phyloP scores from a whole-genome alignment of 2,329 filamentous ascomycete species.

The Penicillium sp. region DNA sequence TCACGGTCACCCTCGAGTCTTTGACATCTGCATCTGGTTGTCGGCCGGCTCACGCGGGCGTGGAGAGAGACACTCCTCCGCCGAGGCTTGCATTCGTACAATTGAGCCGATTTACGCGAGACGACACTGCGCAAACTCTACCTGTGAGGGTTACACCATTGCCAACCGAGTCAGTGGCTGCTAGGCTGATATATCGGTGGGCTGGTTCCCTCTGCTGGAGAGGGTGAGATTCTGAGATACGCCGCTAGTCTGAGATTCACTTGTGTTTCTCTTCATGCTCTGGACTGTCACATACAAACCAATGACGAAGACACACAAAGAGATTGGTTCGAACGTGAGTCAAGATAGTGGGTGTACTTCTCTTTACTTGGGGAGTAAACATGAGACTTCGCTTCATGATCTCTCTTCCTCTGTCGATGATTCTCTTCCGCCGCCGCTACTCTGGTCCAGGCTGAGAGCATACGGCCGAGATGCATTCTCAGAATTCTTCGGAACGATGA shows the following conservation, averaged over 20 bases:
- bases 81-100: slow-evolving; percentile 12
- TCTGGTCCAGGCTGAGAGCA: slow-evolving; percentile 56
- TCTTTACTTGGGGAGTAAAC: slow-evolving; percentile 17
- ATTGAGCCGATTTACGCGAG: slow-evolving; percentile 9
- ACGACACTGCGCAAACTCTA: not conserved
- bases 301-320: slow-evolving; percentile 19
- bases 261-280: slow-evolving; percentile 10
- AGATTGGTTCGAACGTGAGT: slow-evolving; percentile 9
- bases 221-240: not conserved
- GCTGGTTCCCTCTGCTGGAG: not conserved
- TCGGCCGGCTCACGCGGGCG: slow-evolving; percentile 8
- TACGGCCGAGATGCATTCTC: slow-evolving; percentile 59
- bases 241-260: not conserved
- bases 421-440: slow-evolving; percentile 25
- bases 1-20: not conserved
- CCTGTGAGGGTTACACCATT: slow-evolving; percentile 17
- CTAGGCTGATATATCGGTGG: slow-evolving; percentile 16
- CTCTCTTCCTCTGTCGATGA: slow-evolving; percentile 9
- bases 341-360: slow-evolving; percentile 20
- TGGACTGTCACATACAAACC: slow-evolving; percentile 1
- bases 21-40: not conserved
- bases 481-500: slow-evolving; percentile 67
- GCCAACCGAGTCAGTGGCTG: not conserved
- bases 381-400: slow-evolving; percentile 16
- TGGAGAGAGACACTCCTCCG: slow-evolving; percentile 6